Base-by-base conservation (phyloP, 177 flowering plant species). In the Vitis hybrid region DNA sequence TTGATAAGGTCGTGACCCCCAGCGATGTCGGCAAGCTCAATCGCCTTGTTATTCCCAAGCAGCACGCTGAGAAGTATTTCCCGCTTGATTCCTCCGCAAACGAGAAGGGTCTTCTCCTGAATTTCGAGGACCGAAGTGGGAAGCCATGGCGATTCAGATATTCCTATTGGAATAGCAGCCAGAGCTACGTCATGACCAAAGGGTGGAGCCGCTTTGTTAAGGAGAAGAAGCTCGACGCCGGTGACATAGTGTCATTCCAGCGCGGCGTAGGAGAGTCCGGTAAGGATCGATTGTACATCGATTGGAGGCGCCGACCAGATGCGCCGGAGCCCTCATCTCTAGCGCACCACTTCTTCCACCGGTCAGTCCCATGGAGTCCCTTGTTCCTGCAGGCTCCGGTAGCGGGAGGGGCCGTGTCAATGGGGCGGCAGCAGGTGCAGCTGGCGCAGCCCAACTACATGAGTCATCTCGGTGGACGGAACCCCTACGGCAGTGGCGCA, bases 111-210 rank as follows among this genome's bases (percentile, higher is more conserved):
- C 80, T 90, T 1, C 82, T 94, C 5, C 59, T 94, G n/a, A 87
- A 82, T 64, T 94, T 94, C 76, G 98, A 94, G 66, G 98, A 94
- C 69, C 78, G 90, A 18, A 78, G 67, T 11, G 97, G 97, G n/a
- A 92, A 90, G 80, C 78, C 89, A 1, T 94, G 98, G 98, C 63
- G 97, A 16, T 94, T 94, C 76, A 73, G 97, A 3, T 94, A 94
- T 76, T 94, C 98, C 3, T 94, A 94, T 71, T 94, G 98, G 98
- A 92, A 92, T 71, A 94, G 98, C 78, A 90, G 96, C 83, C 98
- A 94, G 78, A 94, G 98, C 84, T 94, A 94, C 67, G 98, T 94
- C 12, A 94, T 94, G 95, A 94, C 98, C 29, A 94, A 94, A 78
- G 98, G 98, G 1, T 94, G 98, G 98, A 90, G 94, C 80, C 79